Evolutionary conservation across 441 rosid genomes (phyloP).

Genomic region (Aleurites moluccanus): DNA sequence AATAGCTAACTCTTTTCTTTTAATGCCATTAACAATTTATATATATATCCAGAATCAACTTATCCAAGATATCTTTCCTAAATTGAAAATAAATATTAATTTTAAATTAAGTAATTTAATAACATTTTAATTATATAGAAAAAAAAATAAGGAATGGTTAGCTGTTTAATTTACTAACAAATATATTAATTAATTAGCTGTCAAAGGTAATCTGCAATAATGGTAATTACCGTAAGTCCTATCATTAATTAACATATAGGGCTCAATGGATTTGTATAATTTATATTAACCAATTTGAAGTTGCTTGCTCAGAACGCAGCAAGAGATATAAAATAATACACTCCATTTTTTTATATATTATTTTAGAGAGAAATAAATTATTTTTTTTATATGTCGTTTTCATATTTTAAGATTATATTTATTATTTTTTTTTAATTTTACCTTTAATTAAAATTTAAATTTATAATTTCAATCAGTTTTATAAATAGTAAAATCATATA

Average conservation of each 20-base stretch:
- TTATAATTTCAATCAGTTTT: too few relatives aligned
- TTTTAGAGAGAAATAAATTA: too few relatives aligned
- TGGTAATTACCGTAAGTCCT: background rate
- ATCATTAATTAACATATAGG: conserved; percentile 3
- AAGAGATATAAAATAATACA: too few relatives aligned
- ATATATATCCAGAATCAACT: conserved; percentile 5
- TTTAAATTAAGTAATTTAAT: background rate
- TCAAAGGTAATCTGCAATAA: background rate
- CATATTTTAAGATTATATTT: too few relatives aligned
- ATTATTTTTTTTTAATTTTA: too few relatives aligned
- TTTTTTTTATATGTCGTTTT: too few relatives aligned
- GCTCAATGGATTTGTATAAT: conserved; percentile 3
- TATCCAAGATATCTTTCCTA: conserved; percentile 18
- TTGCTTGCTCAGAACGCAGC: too few relatives aligned
- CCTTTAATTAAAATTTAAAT: too few relatives aligned
- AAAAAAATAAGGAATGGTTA: background rate
- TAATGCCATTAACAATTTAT: background rate
- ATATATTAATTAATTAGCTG: background rate
- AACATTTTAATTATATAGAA: too few relatives aligned
- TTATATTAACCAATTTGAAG: too few relatives aligned
- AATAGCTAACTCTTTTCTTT: background rate
- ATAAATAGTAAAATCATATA: too few relatives aligned
- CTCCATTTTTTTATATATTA: too few relatives aligned
- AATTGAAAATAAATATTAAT: background rate
- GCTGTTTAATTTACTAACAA: background rate